Conservation (phyloP, 805 yeast species). For the Candida oleophila region DNA sequence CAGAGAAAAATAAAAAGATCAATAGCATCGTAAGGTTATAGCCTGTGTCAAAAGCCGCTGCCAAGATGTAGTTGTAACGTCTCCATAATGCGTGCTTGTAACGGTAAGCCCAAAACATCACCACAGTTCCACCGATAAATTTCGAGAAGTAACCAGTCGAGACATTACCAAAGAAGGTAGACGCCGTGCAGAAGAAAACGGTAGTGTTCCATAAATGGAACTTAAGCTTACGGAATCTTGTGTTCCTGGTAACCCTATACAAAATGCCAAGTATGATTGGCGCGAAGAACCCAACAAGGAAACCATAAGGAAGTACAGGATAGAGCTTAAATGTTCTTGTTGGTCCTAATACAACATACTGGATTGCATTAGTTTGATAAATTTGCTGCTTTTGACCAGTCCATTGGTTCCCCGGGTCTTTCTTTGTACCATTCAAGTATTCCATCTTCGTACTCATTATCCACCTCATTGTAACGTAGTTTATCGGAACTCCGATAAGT, state of each 20-base stretch:
- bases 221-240: conserved; percentile 11
- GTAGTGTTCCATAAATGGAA: conserved; percentile 46
- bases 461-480: conserved; percentile 50
- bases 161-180: conserved; percentile 47
- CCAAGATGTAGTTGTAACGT: conserved; percentile 45
- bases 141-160: conserved; percentile 49
- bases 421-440: conserved; percentile 30
- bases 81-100: conserved; percentile 41
- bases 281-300: conserved; percentile 36
- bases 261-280: conserved; percentile 34
- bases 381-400: conserved; percentile 45
- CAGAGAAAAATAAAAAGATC: conserved; percentile 36
- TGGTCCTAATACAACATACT: conserved; percentile 51
- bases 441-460: conserved; percentile 37
- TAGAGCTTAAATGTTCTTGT: conserved; percentile 40
- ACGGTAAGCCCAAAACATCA: conserved; percentile 45
- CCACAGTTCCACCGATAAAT: conserved; percentile 46
- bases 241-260: conserved; percentile 24
- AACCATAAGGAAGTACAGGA: conserved; percentile 44
- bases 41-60: conserved; percentile 54
- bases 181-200: conserved; percentile 47
- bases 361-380: conserved; percentile 48
- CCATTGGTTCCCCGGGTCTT: conserved; percentile 52
- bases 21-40: conserved; percentile 42
- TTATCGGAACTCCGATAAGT: conserved; percentile 51